Percentiles rank a stretch among this genome's conserved stretches.
phyloP scores from a whole-genome alignment of 768 basidiomycete genomes.

The Lactarius hatsudake region DNA sequence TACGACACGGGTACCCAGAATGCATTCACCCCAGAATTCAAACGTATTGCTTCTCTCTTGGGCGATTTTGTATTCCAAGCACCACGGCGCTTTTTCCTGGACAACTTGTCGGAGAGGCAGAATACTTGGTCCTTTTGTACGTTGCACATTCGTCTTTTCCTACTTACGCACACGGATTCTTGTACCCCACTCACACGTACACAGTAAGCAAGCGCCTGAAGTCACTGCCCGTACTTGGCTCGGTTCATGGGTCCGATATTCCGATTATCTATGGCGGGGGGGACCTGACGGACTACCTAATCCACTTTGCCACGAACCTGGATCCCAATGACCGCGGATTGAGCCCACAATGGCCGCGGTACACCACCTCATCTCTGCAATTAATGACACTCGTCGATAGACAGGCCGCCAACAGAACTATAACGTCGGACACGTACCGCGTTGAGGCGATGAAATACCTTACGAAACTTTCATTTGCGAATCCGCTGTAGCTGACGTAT shows the following conservation, averaged over 20 bases:
- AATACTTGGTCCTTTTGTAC: slow-evolving; percentile 37
- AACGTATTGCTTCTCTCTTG: slow-evolving; percentile 39
- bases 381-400: slow-evolving; percentile 25
- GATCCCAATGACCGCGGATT: slow-evolving; percentile 30
- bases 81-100: slow-evolving; percentile 38
- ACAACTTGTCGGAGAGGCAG: slow-evolving; percentile 34
- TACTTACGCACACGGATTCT: neutral
- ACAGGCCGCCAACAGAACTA: neutral
- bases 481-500: neutral
- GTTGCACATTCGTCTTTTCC: slow-evolving; percentile 16
- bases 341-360: slow-evolving; percentile 22
- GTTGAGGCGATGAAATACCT: slow-evolving; percentile 4
- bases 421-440: slow-evolving; percentile 29
- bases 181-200: neutral
- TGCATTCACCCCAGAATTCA: slow-evolving; percentile 38
- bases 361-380: slow-evolving; percentile 6
- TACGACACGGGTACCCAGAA: slow-evolving; percentile 30
- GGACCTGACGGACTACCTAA: slow-evolving; percentile 26
- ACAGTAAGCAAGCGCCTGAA: slow-evolving; percentile 38
- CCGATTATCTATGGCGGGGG: slow-evolving; percentile 11
- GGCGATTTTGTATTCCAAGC: slow-evolving; percentile 40
- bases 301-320: slow-evolving; percentile 31
- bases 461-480: slow-evolving; percentile 10
- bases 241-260: slow-evolving; percentile 24
- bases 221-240: slow-evolving; percentile 31